Evolutionary conservation across 1,284 basidiomycete genomes (phyloP).

Genomic region (Xerocomus minutiporus): DNA sequence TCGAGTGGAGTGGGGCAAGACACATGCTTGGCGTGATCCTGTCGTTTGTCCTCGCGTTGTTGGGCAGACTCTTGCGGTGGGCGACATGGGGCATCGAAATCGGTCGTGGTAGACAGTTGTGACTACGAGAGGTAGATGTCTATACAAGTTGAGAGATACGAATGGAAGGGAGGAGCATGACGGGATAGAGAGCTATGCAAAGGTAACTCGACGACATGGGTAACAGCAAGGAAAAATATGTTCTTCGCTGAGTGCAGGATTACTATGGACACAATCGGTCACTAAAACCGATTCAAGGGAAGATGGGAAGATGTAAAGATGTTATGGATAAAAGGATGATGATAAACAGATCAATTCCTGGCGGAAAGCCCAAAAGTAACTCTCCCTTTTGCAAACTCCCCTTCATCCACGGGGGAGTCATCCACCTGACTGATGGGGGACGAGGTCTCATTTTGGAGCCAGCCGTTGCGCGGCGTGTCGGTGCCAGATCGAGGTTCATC

Average conservation of each 20-base stretch:
- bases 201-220: not conserved
- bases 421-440: slow-evolving; percentile 6
- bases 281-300: not conserved
- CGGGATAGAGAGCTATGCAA: not conserved
- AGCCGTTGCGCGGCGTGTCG: slow-evolving; percentile 18
- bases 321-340: not conserved
- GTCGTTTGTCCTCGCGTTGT: slow-evolving; percentile 11
- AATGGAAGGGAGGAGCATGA: not conserved
- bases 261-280: slow-evolving; percentile 14
- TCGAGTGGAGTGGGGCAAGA: slow-evolving; percentile 31
- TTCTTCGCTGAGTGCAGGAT: not conserved
- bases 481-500: slow-evolving; percentile 24
- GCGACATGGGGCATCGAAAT: not conserved
- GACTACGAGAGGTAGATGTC: slow-evolving; percentile 8
- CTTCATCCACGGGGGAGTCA: slow-evolving; percentile 14
- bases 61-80: slow-evolving; percentile 4
- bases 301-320: not conserved
- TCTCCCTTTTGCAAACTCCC: slow-evolving; percentile 15
- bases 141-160: slow-evolving; percentile 12
- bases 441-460: slow-evolving; percentile 17
- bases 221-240: slow-evolving; percentile 2
- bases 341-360: slow-evolving; percentile 10
- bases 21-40: slow-evolving; percentile 10
- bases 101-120: not conserved
- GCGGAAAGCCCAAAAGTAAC: slow-evolving; percentile 17